Evolutionary conservation across 2,329 filamentous ascomycete species (phyloP), one percentile per base, ranked within the genome.

Genomic region (Fusarium solani-melongenae): DNA sequence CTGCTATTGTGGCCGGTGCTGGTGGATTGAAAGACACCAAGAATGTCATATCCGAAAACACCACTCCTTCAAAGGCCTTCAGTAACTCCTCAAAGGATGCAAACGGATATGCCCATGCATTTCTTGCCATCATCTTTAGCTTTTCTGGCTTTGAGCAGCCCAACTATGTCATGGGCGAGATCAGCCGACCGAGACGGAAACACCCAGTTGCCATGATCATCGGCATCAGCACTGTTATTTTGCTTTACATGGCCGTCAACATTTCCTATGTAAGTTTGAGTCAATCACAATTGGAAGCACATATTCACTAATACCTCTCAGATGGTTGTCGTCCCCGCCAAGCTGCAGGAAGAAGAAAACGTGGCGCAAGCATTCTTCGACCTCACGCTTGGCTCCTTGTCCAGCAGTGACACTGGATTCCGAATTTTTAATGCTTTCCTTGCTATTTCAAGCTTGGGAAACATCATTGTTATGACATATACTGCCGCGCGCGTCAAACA

Each of bases 391-490:
- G 80, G 80, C 15, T 62, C 76, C 15, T 67, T 83, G 10, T 81
- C 70, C 3, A 59, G 79, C 15, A 76, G 78, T 4, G 64, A 76
- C 2, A 71, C 69, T 6, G 79, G 78, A 10, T 74, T 79, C 7
- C 79, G 81, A 1, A 82, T 87, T 9, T 82, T 89, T 67, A 82
- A 86, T 15, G 85, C 82, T 0, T 84, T 90, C 46, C 81, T 89
- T 8, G 88, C 88, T 5, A 79, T 90, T 29, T 88, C 86, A 3
- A 86, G 84, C 27, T 82, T 90, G 57, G 88, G 88, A 0, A 90
- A 90, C 74, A 86, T 91, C 46, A 82, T 90, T 14, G 86, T 88
- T 22, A 88, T 88, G 80, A 90, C 88, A 1, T 91, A 88, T 71
- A 88, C 87, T 0, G 85, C 87, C 9, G 84, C 87, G 4, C 82